These are phyloP conservation scores for Thelonectria olida DNA, from an alignment of 2,329 filamentous ascomycete genomes.

Conservation along the genomic window DNA sequence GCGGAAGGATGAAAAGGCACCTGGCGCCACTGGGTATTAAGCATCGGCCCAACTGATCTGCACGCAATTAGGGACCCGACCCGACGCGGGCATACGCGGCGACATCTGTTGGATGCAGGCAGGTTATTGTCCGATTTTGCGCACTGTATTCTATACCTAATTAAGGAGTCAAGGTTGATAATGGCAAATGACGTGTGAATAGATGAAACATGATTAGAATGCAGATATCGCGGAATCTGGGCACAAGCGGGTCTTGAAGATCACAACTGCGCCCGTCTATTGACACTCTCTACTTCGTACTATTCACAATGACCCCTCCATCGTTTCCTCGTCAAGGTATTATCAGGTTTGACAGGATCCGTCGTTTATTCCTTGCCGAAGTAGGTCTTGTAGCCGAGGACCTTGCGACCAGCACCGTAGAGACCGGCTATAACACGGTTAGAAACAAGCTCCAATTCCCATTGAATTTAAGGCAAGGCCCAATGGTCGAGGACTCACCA, in stretches of 20 bases:
- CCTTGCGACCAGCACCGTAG: constrained; percentile 79
- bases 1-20: constrained; percentile 91
- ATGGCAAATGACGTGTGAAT: constrained; percentile 43
- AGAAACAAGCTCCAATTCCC: constrained; percentile 6
- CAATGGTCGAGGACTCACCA: constrained; percentile 57
- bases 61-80: constrained; percentile 22
- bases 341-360: constrained; percentile 14
- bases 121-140: constrained; percentile 34
- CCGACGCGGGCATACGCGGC: constrained; percentile 32
- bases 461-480: neutral
- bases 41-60: constrained; percentile 7
- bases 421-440: constrained; percentile 56
- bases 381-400: constrained; percentile 83
- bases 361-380: constrained; percentile 63
- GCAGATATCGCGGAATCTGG: constrained; percentile 9
- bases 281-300: constrained; percentile 40
- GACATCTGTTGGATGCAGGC: constrained; percentile 31
- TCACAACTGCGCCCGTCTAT: constrained; percentile 37
- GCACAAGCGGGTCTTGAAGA: constrained; percentile 15
- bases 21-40: constrained; percentile 71
- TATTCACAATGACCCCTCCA: constrained; percentile 30
- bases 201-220: constrained; percentile 33
- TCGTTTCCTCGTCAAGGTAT: constrained; percentile 18
- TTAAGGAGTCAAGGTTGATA: constrained; percentile 43
- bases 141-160: constrained; percentile 41